These are phyloP conservation scores for Vinca minor DNA, from an alignment of 257 asterid species.

Conservation along the genomic window DNA sequence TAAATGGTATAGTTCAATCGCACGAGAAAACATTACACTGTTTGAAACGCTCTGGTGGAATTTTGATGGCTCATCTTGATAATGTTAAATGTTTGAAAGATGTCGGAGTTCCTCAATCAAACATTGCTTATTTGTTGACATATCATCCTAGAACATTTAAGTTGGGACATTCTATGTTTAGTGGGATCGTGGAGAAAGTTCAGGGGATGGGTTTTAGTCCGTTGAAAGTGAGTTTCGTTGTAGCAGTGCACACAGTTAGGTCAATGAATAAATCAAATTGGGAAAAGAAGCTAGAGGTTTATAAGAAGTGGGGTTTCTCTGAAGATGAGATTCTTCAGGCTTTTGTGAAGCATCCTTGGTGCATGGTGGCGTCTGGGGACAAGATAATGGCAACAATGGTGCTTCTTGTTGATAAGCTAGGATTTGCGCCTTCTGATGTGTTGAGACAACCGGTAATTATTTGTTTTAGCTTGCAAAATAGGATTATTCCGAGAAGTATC, in stretches of 20 bases:
- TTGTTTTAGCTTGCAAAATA: slow-evolving; percentile 9
- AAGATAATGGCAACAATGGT: slow-evolving; percentile 12
- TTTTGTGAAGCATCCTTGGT: slow-evolving; percentile 20
- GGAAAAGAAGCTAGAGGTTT: slow-evolving; percentile 23
- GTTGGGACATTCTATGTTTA: slow-evolving; percentile 3
- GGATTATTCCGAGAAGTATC: too few species aligned
- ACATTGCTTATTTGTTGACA: neutral
- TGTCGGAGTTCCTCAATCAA: slow-evolving; percentile 11
- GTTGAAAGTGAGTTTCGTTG: neutral
- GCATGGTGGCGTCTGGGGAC: slow-evolving; percentile 13
- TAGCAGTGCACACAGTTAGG: slow-evolving; percentile 3
- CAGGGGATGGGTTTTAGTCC: slow-evolving; percentile 20
- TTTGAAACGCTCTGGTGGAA: neutral
- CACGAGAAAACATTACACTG: neutral
- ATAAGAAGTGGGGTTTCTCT: slow-evolving; percentile 29
- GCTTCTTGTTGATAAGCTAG: slow-evolving; percentile 14
- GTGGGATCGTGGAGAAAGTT: neutral
- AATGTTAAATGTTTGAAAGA: slow-evolving; percentile 3
- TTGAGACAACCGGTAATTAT: neutral
- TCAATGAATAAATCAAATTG: slow-evolving; percentile 13
- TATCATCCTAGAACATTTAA: neutral
- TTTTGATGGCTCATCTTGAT: neutral
- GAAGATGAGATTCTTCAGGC: slow-evolving; percentile 13
- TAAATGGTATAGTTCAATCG: neutral
- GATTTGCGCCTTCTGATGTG: slow-evolving; percentile 8